Evolutionary conservation across 225 moss, liverwort and hornwort genomes (phyloP).

Genomic region (Sphagnum tenellum): DNA sequence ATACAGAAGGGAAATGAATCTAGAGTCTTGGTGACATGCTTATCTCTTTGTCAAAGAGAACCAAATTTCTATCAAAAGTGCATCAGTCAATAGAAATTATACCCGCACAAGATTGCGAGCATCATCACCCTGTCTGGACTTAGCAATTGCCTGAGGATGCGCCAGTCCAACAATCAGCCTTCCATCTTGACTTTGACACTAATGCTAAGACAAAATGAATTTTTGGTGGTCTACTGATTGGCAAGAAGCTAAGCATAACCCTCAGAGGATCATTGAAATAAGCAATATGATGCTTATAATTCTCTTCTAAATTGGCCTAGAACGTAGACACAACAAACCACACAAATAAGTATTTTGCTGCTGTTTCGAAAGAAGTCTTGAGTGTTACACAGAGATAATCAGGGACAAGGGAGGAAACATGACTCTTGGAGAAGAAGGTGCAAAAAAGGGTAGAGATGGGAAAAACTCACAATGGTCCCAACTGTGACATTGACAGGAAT

Average conservation of each 20-base stretch:
- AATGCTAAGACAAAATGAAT: not conserved
- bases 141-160: conserved; percentile 46
- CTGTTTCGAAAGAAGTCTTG: not conserved
- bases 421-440: not conserved
- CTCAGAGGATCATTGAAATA: too few relatives aligned
- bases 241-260: too few relatives aligned
- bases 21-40: not conserved
- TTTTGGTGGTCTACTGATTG: too few relatives aligned
- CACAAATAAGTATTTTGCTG: too few relatives aligned
- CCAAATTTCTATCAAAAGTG: not conserved
- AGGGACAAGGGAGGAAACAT: not conserved
- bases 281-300: not conserved
- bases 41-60: not conserved
- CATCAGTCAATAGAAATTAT: not conserved
- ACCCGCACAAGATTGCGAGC: conserved; percentile 68
- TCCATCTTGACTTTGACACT: not conserved
- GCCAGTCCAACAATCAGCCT: not conserved
- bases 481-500: conserved; percentile 47
- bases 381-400: not conserved
- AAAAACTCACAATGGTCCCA: conserved; percentile 49
- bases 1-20: not conserved
- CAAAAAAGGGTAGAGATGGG: not conserved
- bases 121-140: conserved; percentile 62
- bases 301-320: not conserved
- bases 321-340: not conserved